A percentile compares a stretch with the other conserved stretches of the same genome.
These are phyloP conservation scores for Morella rubra DNA, from an alignment of 306 rosid genomes.

Conservation along the genomic window DNA sequence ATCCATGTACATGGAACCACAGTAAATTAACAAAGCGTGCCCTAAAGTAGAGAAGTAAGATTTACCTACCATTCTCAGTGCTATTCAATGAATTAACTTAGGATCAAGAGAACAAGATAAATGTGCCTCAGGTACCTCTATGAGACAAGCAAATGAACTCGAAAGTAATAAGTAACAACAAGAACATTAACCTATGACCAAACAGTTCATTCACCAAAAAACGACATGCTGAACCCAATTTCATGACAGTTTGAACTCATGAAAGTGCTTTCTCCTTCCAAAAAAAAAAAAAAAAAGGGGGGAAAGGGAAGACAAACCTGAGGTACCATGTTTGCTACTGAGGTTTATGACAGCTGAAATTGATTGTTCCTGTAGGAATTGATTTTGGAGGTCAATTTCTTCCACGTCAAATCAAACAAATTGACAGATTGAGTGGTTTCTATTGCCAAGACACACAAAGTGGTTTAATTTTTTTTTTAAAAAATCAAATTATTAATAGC, in stretches of 20 bases:
- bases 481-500: conserved; percentile 14
- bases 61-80: no score
- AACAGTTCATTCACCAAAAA: not conserved
- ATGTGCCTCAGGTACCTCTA: no score
- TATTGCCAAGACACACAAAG: conserved; percentile 3
- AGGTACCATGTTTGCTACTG: conserved; percentile 83
- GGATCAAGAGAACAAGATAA: no score
- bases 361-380: conserved; percentile 75
- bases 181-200: not conserved
- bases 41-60: no score
- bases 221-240: not conserved
- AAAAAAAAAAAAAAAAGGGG: conserved; percentile 13
- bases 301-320: conserved; percentile 60
- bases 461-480: conserved; percentile 13
- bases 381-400: conserved; percentile 16
- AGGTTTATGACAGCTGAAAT: conserved; percentile 73
- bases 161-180: not conserved
- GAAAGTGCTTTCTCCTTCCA: not conserved
- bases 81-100: no score
- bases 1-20: not conserved
- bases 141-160: not conserved
- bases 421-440: not conserved
- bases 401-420: not conserved
- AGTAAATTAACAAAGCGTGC: no score
- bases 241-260: not conserved